These are phyloP conservation scores for Cicer pinnatifidum DNA, from an alignment of 306 rosid species.

Conservation along the genomic window DNA sequence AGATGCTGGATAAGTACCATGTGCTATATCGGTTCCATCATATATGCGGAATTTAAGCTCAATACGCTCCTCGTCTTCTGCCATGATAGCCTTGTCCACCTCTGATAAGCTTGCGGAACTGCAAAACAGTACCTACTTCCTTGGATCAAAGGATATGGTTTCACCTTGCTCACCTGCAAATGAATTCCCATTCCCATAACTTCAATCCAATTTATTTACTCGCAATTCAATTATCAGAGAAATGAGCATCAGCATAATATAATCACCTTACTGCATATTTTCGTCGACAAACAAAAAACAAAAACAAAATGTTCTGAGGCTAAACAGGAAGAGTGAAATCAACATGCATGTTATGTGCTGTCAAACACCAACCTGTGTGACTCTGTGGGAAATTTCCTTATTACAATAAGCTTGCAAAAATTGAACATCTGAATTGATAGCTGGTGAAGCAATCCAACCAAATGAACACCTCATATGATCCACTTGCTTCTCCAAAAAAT, in stretches of 20 bases:
- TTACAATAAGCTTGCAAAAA: conserved; percentile 44
- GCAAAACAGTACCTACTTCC: conserved; percentile 44
- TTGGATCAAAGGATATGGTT: conserved; percentile 40
- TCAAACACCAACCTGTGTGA: conserved; percentile 49
- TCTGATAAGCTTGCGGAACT: conserved; percentile 46
- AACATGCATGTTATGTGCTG: neutral
- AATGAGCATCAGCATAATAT: neutral
- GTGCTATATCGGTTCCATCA: conserved; percentile 82
- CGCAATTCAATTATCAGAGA: conserved; percentile 14
- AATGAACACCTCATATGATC: conserved; percentile 68
- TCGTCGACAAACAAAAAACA: neutral
- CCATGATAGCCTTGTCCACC: conserved; percentile 54
- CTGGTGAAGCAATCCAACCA: conserved; percentile 52
- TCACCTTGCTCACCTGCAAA: conserved; percentile 56
- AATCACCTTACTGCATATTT: conserved; percentile 17
- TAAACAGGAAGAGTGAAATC: conserved; percentile 36
- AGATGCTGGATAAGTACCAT: conserved; percentile 54
- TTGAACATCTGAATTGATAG: conserved; percentile 58
- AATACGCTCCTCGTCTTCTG: conserved; percentile 54
- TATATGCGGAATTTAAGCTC: conserved; percentile 74
- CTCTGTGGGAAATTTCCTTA: conserved; percentile 47
- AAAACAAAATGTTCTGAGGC: neutral
- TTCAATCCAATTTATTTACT: conserved; percentile 32
- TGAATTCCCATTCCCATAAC: conserved; percentile 28
- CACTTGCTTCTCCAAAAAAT: conserved; percentile 51